Conservation (phyloP, 2,329 filamentous ascomycete genomes). For the Capronia epimyces region DNA sequence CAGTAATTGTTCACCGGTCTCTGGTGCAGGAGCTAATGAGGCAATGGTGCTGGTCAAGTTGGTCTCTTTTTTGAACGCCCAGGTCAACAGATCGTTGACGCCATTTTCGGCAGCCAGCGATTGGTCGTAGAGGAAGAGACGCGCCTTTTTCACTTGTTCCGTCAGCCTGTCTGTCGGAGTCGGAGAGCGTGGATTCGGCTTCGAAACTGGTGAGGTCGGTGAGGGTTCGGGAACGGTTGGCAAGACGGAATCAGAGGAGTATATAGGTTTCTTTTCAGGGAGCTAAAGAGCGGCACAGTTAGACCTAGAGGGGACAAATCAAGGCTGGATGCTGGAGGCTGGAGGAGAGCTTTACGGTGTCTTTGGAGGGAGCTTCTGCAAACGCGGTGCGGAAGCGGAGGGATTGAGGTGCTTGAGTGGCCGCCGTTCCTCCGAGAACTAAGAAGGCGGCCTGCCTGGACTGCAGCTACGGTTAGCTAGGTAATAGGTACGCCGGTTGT, state of each 20-base stretch:
- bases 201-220: conserved; percentile 15
- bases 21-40: conserved; percentile 76
- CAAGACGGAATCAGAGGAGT: conserved; percentile 30
- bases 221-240: conserved; percentile 16
- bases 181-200: conserved; percentile 41
- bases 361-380: conserved; percentile 39
- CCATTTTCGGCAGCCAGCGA: conserved; percentile 70
- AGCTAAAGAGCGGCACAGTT: conserved; percentile 14
- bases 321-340: too few relatives aligned
- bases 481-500: neutral
- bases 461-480: conserved; percentile 14
- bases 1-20: conserved; percentile 81
- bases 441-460: conserved; percentile 19
- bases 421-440: conserved; percentile 22
- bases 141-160: conserved; percentile 69
- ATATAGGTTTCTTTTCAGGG: conserved; percentile 39
- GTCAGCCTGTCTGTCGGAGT: conserved; percentile 88
- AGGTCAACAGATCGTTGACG: conserved; percentile 75
- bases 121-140: conserved; percentile 73
- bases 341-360: conserved; percentile 28
- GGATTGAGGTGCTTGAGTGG: conserved; percentile 13
- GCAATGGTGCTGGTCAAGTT: conserved; percentile 85
- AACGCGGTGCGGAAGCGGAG: conserved; percentile 40
- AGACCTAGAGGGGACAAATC: too few relatives aligned
- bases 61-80: conserved; percentile 77